These are phyloP conservation scores for Gossypium turneri DNA, from an alignment of 345 rosid genomes.

Conservation along the genomic window DNA sequence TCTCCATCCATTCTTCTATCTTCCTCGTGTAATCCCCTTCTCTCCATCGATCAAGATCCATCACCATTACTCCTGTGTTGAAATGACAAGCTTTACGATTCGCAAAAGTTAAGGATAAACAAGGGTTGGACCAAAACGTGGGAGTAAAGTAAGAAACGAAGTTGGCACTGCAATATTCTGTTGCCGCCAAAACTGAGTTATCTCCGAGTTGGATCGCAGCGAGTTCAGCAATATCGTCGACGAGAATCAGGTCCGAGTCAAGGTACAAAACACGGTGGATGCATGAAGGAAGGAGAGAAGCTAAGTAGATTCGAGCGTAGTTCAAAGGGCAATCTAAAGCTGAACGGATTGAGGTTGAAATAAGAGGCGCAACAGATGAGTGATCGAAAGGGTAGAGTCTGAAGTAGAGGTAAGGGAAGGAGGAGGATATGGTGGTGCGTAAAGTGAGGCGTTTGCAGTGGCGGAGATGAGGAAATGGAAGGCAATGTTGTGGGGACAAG, in stretches of 20 bases:
- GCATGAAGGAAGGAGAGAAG: constrained; percentile 64
- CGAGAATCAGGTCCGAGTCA: constrained; percentile 60
- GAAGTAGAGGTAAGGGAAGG: constrained; percentile 85
- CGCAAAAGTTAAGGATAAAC: constrained; percentile 58
- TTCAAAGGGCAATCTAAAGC: constrained; percentile 83
- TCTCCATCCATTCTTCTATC: constrained; percentile 92
- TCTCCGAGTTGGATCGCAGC: constrained; percentile 50
- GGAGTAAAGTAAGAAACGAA: constrained; percentile 76
- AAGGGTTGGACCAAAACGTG: constrained; percentile 66
- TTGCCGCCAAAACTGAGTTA: constrained; percentile 68
- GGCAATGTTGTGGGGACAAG: constrained; percentile 76
- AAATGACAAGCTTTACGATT: constrained; percentile 28
- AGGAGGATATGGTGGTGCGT: constrained; percentile 59
- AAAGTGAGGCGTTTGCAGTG: constrained; percentile 49
- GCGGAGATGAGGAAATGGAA: constrained; percentile 83
- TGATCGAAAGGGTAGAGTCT: constrained; percentile 56
- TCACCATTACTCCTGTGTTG: constrained; percentile 73
- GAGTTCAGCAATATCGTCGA: background rate
- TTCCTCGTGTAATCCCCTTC: constrained; percentile 58
- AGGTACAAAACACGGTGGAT: constrained; percentile 81
- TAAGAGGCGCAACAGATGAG: constrained; percentile 54
- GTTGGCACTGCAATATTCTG: constrained; percentile 88
- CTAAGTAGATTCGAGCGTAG: constrained; percentile 86
- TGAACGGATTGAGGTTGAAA: constrained; percentile 87
- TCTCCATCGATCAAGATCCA: constrained; percentile 79